phyloP scores from a whole-genome alignment of 1,139 yeast genomes.

The Wickerhamomyces sp. region DNA sequence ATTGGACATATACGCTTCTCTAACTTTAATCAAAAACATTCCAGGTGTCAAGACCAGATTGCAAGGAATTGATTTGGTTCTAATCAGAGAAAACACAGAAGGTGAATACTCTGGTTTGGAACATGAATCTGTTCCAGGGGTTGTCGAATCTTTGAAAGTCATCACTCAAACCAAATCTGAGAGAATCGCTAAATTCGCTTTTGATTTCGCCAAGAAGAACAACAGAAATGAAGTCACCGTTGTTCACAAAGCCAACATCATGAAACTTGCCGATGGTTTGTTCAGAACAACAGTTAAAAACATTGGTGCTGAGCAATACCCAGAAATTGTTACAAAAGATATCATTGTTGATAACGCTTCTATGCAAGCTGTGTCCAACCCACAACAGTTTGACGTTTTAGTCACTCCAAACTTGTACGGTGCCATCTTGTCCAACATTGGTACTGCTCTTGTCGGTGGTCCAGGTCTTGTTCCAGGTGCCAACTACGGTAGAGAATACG shows the following conservation, averaged over 20 bases:
- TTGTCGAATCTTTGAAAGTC: conserved; percentile 93
- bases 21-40: conserved; percentile 87
- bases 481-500: conserved; percentile 95
- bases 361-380: conserved; percentile 98
- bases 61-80: conserved; percentile 90
- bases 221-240: conserved; percentile 92
- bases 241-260: conserved; percentile 97
- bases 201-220: conserved; percentile 90
- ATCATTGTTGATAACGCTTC: conserved; percentile 98
- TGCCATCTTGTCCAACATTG: conserved; percentile 93
- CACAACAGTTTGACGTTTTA: conserved; percentile 96
- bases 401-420: conserved; percentile 99
- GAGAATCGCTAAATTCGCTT: conserved; percentile 96
- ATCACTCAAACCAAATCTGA: conserved; percentile 94
- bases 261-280: conserved; percentile 98
- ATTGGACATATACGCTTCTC: conserved; percentile 90
- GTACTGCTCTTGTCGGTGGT: conserved; percentile 98
- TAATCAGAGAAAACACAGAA: conserved; percentile 96
- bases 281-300: conserved; percentile 92
- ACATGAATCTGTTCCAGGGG: conserved; percentile 97
- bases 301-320: conserved; percentile 80
- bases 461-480: conserved; percentile 99
- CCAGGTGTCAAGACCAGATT: conserved; percentile 93
- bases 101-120: conserved; percentile 99
- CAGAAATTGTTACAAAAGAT: conserved; percentile 78